phyloP scores from a whole-genome alignment of 148 eudicot genomes.

The Silene conica region DNA sequence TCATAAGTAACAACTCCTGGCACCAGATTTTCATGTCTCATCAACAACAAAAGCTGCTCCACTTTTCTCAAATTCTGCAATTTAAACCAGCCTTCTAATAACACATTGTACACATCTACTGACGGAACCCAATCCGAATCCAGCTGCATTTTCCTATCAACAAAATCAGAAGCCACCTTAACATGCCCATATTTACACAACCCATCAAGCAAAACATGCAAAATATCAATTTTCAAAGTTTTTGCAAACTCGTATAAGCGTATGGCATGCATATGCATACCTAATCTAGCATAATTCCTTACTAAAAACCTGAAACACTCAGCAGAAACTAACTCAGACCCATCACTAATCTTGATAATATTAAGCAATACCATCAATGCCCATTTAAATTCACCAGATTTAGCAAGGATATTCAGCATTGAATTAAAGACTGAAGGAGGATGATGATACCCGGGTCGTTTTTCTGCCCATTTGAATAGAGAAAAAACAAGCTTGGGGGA shows the following conservation, averaged over 20 bases:
- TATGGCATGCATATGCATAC: conserved; percentile 44
- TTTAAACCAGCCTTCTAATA: conserved; percentile 62
- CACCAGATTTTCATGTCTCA: conserved; percentile 43
- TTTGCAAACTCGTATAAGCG: conserved; percentile 44
- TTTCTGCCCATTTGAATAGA: conserved; percentile 61
- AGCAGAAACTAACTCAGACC: conserved; percentile 36
- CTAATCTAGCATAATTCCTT: conserved; percentile 61
- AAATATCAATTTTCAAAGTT: conserved; percentile 35
- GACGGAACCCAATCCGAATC: conserved; percentile 53
- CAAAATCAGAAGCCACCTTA: conserved; percentile 47
- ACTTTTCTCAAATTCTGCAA: conserved; percentile 40
- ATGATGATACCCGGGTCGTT: conserved; percentile 31
- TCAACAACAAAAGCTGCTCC: conserved; percentile 44
- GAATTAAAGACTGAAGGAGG: conserved; percentile 43
- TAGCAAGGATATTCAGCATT: conserved; percentile 55
- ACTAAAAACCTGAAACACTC: conserved; percentile 53
- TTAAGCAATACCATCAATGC: conserved; percentile 48
- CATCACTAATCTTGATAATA: conserved; percentile 27
- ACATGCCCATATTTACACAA: conserved; percentile 67
- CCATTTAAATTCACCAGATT: conserved; percentile 49
- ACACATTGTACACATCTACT: conserved; percentile 44
- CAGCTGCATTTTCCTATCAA: conserved; percentile 30
- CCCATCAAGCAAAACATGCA: conserved; percentile 57
- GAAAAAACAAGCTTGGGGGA: conserved; percentile 43
- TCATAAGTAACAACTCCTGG: conserved; percentile 59